Evolutionary conservation across 768 basidiomycete genomes (phyloP).

Genomic region (Termitomyces sp.): DNA sequence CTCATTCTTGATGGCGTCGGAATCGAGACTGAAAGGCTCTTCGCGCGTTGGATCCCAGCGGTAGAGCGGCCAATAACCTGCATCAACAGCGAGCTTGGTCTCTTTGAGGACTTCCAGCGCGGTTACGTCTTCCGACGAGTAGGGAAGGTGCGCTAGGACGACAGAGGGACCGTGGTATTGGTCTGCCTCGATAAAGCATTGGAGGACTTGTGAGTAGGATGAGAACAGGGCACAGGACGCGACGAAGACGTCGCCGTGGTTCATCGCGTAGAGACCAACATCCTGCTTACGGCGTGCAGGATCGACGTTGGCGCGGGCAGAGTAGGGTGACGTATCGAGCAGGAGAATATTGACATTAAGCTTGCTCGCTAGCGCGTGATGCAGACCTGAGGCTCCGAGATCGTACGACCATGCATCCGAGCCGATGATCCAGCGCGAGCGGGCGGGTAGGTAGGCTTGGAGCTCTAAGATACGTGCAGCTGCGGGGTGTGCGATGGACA

Average conservation of each 20-base stretch:
- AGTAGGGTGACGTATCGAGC: conserved; percentile 90
- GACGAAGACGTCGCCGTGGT: conserved; percentile 95
- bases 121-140: conserved; percentile 67
- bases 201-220: conserved; percentile 91
- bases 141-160: conserved; percentile 92
- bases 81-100: conserved; percentile 94
- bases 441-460: conserved; percentile 58
- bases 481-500: conserved; percentile 35
- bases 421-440: conserved; percentile 94
- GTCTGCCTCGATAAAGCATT: conserved; percentile 89
- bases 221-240: conserved; percentile 95
- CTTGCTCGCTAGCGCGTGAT: conserved; percentile 89
- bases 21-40: conserved; percentile 91
- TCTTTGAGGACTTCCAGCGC: conserved; percentile 94
- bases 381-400: conserved; percentile 91
- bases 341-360: conserved; percentile 94
- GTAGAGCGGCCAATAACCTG: conserved; percentile 98
- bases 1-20: conserved; percentile 91
- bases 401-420: conserved; percentile 99
- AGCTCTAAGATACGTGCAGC: conserved; percentile 59
- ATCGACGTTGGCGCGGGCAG: conserved; percentile 65
- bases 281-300: conserved; percentile 88
- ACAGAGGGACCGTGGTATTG: conserved; percentile 86
- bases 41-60: conserved; percentile 91
- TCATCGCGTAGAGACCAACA: conserved; percentile 97